Percentiles rank a stretch among this genome's conserved stretches.
These are phyloP conservation scores for Rhizopogon vinicolor DNA, from an alignment of 768 basidiomycete species.

Conservation along the genomic window DNA sequence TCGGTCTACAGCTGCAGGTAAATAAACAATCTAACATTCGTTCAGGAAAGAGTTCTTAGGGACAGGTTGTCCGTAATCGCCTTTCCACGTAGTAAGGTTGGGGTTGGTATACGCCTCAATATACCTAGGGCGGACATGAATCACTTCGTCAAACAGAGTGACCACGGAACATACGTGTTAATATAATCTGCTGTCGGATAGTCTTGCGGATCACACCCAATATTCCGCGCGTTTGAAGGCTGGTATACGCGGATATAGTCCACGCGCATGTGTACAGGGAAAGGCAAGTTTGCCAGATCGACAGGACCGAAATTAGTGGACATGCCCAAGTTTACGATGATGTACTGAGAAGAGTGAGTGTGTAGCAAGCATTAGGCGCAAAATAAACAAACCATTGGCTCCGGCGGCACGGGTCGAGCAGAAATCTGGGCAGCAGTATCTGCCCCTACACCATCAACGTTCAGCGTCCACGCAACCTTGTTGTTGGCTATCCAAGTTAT, in stretches of 20 bases:
- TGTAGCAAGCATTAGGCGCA: not conserved
- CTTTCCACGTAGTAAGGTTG: conserved; percentile 36
- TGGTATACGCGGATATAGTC: conserved; percentile 76
- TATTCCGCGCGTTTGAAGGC: conserved; percentile 50
- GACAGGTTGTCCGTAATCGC: conserved; percentile 40
- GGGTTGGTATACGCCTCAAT: conserved; percentile 69
- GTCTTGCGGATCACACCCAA: conserved; percentile 66
- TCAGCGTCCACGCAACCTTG: conserved; percentile 70
- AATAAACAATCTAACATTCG: conserved; percentile 27
- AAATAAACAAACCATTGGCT: conserved; percentile 68
- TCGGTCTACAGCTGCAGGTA: not conserved
- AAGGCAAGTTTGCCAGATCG: conserved; percentile 47
- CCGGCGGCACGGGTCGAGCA: conserved; percentile 65
- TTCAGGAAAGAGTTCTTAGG: conserved; percentile 49
- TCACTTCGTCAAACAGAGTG: not conserved
- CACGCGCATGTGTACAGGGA: conserved; percentile 44
- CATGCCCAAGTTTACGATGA: conserved; percentile 56
- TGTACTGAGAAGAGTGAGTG: conserved; percentile 31
- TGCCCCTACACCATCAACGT: conserved; percentile 60
- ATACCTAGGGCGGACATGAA: conserved; percentile 36
- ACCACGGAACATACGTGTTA: conserved; percentile 36
- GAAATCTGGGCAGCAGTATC: conserved; percentile 58
- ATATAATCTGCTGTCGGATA: conserved; percentile 77
- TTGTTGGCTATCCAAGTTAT: conserved; percentile 81
- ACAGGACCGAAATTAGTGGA: conserved; percentile 55